A percentile compares a stretch with the other conserved stretches of the same genome.
Conservation (phyloP, 2,329 filamentous ascomycete genomes). For the Zasmidium cellare region DNA sequence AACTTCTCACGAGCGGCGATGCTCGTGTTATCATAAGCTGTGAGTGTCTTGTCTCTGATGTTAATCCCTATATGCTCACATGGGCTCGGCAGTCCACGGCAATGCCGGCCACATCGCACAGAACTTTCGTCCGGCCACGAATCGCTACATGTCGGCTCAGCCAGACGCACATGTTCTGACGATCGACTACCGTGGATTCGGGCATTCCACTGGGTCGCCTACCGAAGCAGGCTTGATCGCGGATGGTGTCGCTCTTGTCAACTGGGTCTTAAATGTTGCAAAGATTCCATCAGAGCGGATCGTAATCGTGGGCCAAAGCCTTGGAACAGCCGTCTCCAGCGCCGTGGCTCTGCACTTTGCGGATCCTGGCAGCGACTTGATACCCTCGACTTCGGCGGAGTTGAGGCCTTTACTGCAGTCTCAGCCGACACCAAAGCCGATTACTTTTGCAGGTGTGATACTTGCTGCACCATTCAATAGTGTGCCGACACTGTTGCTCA, state of each 20-base stretch:
- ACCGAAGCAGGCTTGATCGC: slow-evolving; percentile 78
- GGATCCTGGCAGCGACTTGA: slow-evolving; percentile 25
- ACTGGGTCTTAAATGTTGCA: slow-evolving; percentile 68
- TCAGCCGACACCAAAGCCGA: slow-evolving; percentile 10
- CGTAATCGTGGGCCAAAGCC: slow-evolving; percentile 79
- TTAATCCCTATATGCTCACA: slow-evolving; percentile 1
- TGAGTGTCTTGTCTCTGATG: slow-evolving; percentile 28
- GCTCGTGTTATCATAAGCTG: slow-evolving; percentile 58
- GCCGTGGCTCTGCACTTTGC: slow-evolving; percentile 71
- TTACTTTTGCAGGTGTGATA: slow-evolving; percentile 76
- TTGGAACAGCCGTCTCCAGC: slow-evolving; percentile 81
- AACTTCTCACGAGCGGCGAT: slow-evolving; percentile 44
- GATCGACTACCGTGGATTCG: slow-evolving; percentile 89
- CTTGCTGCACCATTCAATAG: slow-evolving; percentile 79
- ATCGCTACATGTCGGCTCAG: slow-evolving; percentile 72
- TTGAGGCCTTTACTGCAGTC: not conserved
- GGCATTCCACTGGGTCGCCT: slow-evolving; percentile 75
- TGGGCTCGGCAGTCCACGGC: slow-evolving; percentile 41
- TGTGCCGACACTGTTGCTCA: slow-evolving; percentile 69
- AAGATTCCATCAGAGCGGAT: slow-evolving; percentile 70
- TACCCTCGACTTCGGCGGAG: slow-evolving; percentile 15
- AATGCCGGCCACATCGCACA: slow-evolving; percentile 88
- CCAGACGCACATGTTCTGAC: slow-evolving; percentile 78
- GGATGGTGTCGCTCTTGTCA: slow-evolving; percentile 71
- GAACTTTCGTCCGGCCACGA: slow-evolving; percentile 71